These are phyloP conservation scores for Myxozyma geophila DNA, from an alignment of 805 yeast genomes.

Conservation along the genomic window DNA sequence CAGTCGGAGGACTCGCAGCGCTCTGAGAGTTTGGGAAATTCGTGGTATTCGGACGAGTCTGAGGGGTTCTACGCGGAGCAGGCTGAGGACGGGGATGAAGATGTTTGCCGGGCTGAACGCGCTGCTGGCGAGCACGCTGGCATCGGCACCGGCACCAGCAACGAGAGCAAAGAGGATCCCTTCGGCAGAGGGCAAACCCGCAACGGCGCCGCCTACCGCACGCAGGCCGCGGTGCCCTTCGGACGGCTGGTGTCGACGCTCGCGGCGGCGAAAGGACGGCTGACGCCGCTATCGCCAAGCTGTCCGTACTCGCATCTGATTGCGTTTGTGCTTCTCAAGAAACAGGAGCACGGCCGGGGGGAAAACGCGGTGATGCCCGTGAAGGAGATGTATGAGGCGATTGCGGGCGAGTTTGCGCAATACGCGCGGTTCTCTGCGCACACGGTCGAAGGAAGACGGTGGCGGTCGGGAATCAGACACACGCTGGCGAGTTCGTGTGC, in stretches of 20 bases:
- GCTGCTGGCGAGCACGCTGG: not conserved
- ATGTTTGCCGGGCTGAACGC: too few species aligned
- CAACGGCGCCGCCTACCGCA: not conserved
- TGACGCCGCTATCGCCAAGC: not conserved
- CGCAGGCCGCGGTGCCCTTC: not conserved
- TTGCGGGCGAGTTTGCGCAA: not conserved
- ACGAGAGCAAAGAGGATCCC: not conserved
- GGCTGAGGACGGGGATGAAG: not conserved
- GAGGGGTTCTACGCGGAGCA: not conserved
- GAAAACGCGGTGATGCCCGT: not conserved
- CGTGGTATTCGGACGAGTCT: not conserved
- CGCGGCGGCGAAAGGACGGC: not conserved
- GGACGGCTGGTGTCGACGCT: not conserved
- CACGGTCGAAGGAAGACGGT: not conserved
- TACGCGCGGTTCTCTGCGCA: slow-evolving; percentile 4
- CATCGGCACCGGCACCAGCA: not conserved
- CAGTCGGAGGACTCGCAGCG: not conserved
- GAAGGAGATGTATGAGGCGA: slow-evolving; percentile 4
- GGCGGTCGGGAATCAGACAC: slow-evolving; percentile 11
- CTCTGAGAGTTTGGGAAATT: not conserved
- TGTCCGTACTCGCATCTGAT: slow-evolving; percentile 13
- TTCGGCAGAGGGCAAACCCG: not conserved
- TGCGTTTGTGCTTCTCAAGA: slow-evolving; percentile 4
- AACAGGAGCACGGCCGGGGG: not conserved
- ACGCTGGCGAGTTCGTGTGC: slow-evolving; percentile 10